Conservation (phyloP, 2,329 filamentous ascomycete species). For the Xylaria sp. region DNA sequence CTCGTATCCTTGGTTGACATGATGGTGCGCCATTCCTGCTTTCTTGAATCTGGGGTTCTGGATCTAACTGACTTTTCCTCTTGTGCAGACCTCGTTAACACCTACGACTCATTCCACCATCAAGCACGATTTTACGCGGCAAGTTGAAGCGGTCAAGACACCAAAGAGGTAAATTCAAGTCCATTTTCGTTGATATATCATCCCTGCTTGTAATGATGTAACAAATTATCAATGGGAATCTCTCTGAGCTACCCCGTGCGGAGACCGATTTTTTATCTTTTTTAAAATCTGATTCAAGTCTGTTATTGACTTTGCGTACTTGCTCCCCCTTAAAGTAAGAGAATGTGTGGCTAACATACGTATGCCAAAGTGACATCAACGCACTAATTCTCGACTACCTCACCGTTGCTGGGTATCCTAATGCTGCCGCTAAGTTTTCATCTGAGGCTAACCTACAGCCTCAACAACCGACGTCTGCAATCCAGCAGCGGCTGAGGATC, state of each 20-base stretch:
- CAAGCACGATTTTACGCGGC: conserved; percentile 80
- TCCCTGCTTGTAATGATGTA: conserved; percentile 55
- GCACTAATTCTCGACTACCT: conserved; percentile 95
- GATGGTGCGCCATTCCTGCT: conserved; percentile 31
- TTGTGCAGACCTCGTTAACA: conserved; percentile 72
- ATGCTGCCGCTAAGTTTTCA: conserved; percentile 92
- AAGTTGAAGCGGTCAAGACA: conserved; percentile 84
- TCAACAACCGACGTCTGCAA: conserved; percentile 76
- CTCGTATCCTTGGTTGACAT: conserved; percentile 29
- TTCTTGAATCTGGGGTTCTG: background rate
- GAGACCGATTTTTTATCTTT: conserved; percentile 78
- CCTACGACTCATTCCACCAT: conserved; percentile 74
- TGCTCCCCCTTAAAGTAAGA: background rate
- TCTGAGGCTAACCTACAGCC: conserved; percentile 89
- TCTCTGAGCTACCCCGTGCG: conserved; percentile 95
- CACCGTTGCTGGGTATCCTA: conserved; percentile 93
- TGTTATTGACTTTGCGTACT: conserved; percentile 28
- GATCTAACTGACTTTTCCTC: conserved; percentile 34
- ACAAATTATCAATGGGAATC: conserved; percentile 99
- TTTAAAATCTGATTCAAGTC: conserved; percentile 45
- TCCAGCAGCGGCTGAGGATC: conserved; percentile 83
- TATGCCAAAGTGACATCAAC: conserved; percentile 83
- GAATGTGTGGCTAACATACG: conserved; percentile 34
- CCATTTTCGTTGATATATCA: conserved; percentile 24
- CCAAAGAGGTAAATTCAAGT: conserved; percentile 83